A percentile compares a stretch with the other conserved stretches of the same genome.
Evolutionary conservation across 495 filamentous ascomycete species (phyloP).

Genomic region (Collariella sp.): DNA sequence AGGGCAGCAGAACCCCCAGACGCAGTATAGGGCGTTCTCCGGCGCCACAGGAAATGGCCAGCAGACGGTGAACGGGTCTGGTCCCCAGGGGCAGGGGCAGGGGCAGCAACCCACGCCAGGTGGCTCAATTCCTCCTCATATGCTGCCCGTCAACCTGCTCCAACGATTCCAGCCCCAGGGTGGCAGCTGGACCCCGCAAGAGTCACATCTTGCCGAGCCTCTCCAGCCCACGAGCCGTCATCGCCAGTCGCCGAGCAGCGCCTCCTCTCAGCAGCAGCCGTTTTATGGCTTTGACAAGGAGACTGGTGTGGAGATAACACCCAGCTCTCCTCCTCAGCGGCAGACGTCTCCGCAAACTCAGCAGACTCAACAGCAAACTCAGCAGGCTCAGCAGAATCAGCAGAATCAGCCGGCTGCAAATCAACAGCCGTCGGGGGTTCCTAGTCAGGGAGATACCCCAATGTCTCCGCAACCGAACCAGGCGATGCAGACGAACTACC

Average conservation of each 20-base stretch:
- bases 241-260: constrained; percentile 29
- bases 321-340: constrained; percentile 8
- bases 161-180: constrained; percentile 25
- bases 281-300: constrained; percentile 40
- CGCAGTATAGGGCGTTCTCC: constrained; percentile 5
- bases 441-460: neutral
- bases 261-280: constrained; percentile 23
- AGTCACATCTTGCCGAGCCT: constrained; percentile 38
- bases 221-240: constrained; percentile 33
- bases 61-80: constrained; percentile 7
- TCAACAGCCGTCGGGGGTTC: neutral
- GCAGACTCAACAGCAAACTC: constrained; percentile 6
- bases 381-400: constrained; percentile 1
- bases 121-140: constrained; percentile 16
- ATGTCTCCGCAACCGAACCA: constrained; percentile 20
- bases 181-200: constrained; percentile 36
- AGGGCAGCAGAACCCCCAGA: constrained; percentile 12
- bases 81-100: constrained; percentile 5
- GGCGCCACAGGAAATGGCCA: constrained; percentile 10
- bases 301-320: constrained; percentile 22
- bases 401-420: constrained; percentile 10
- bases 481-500: constrained; percentile 12
- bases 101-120: constrained; percentile 10
- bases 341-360: constrained; percentile 17
- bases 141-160: constrained; percentile 20